Evolutionary conservation across 768 basidiomycete species (phyloP), one percentile per base, ranked within the genome.

Genomic region (Asterophora lycoperdoides): DNA sequence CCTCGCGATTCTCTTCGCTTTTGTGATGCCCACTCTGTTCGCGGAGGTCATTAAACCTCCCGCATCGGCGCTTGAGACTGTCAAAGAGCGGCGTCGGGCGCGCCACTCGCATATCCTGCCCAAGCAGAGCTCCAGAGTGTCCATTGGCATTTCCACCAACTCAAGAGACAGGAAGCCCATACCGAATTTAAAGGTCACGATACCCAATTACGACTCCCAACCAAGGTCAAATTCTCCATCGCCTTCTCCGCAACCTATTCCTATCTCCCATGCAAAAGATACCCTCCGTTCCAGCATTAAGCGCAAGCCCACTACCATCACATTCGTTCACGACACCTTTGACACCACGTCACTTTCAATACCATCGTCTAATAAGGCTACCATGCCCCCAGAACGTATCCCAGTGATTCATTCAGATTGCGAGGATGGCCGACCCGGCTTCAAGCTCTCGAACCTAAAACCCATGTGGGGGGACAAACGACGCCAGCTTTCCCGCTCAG

Each of bases 401-500:
- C 26, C n/a, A n/a, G n/a, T 56, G n/a, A 41, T 52, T 29, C 49
- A 46, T 26, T 51, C 53, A 13, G 43, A 48, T 11, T 40, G 19
- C 34, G 55, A 52, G 33, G 53, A 48, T 14, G 30, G 50, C 34
- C 55, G 47, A 23, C 35, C 45, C 41, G 49, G 51, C 35, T 62
- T 65, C 46, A 56, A 57, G n/a, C 46, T 66, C 10, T 56, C 59
- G 8, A 60, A 54, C 35, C 49, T 66, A 9, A 65, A 61, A 35
- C 56, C 60, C 17, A 55, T 56, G 41, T 64, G 62, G 44, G 63
- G 56, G 38, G 57, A 60, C 1, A 64, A 59, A 47, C 60, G 56
- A 37, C 55, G 52, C 17, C 61, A 60, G 46, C 50, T 62, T 46
- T 45, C 57, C 10, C 62, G 56, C 17, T 56, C 56, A 41, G 19